Evolutionary conservation across 2,329 filamentous ascomycete genomes (phyloP), one percentile per base, ranked within the genome.

Genomic region (Seiridium cupressi): DNA sequence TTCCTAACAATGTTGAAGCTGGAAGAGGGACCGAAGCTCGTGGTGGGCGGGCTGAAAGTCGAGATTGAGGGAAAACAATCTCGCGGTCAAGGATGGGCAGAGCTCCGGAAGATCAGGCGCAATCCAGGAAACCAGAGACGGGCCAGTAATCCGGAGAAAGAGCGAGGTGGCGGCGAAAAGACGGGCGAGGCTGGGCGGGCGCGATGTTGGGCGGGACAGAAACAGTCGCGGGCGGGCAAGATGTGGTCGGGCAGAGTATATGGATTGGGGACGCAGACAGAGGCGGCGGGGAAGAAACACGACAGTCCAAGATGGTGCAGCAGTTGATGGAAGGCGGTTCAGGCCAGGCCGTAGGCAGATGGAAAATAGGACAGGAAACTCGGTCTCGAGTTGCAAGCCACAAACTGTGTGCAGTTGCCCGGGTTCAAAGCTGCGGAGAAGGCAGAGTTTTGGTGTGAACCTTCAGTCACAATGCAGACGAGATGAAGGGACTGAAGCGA

Each of bases 1-100:
- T 84, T 74, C 68, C 66, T 69, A 32, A 54, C 57, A 46, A 53
- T 18, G 36, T 11, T 55, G 51, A 42, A 18, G 51, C 8, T 26
- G 31, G 8, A 31, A 26, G 36, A 36, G 31, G 49, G 32, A 53
- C 18, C 35, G 49, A 53, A 53, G 49, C 49, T 53, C 38, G 38
- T 8, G 38, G 38, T 42, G 38, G 38, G 38, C 38, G 38, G 38
- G 38, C 38, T 42, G 38, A 7, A 13, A 42, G 38, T 42, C 38
- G 13, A 42, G 18, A 26, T 26, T 1, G 18, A 26, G 18, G 18
- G 18, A 26, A 8, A 13, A 42, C 38, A 42, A 42, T 42, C 13
- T 42, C 38, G 13, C 38, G 38, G 38, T 42, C 38, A 42, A 42
- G 38, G 13, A 42, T 8, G 7, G 38, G 13, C 38, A 26, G 38